These are phyloP conservation scores for Aphanomyces stellatus DNA, from an alignment of 352 stramenopile species.

Conservation along the genomic window DNA sequence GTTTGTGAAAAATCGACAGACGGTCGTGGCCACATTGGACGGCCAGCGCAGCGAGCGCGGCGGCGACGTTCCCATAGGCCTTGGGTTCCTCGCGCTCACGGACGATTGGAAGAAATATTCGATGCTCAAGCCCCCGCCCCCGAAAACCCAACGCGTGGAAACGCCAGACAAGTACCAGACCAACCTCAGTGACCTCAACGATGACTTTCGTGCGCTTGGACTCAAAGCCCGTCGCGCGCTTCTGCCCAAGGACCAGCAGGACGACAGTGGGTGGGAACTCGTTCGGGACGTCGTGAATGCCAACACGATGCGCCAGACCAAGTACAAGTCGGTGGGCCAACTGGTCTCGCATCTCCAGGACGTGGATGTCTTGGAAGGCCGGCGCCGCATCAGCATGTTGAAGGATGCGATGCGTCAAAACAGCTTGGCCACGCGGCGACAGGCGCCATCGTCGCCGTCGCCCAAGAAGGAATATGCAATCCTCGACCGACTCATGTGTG, in stretches of 20 bases:
- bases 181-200: background rate
- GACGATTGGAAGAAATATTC: background rate
- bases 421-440: background rate
- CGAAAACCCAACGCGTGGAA: background rate
- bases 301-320: background rate
- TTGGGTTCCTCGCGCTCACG: background rate
- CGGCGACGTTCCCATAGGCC: background rate
- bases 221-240: background rate
- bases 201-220: background rate
- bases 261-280: background rate
- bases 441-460: background rate
- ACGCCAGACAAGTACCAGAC: constrained; percentile 7
- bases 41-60: background rate
- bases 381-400: background rate
- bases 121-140: background rate
- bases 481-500: background rate
- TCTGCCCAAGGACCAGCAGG: background rate
- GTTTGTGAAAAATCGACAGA: constrained; percentile 6
- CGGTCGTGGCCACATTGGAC: background rate
- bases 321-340: background rate
- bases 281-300: background rate
- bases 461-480: background rate
- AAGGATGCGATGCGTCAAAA: background rate
- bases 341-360: background rate
- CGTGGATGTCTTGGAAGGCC: background rate